A percentile compares a stretch with the other conserved stretches of the same genome.
Evolutionary conservation across 768 basidiomycete genomes (phyloP).

Genomic region (Rubroboletus pulcherrimus): DNA sequence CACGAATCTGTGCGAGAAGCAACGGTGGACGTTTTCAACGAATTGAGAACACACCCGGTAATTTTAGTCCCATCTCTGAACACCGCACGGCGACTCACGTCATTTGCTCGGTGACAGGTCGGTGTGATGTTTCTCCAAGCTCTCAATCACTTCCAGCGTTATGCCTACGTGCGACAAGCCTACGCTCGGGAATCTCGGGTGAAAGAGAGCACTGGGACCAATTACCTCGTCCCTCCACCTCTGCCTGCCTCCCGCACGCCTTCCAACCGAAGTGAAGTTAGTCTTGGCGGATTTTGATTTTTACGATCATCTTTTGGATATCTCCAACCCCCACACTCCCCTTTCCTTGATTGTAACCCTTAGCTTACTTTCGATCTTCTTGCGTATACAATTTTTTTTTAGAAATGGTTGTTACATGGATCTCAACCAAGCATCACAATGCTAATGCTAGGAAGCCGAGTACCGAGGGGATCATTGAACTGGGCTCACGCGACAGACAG

Average conservation of each 20-base stretch:
- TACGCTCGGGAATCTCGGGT: conserved; percentile 54
- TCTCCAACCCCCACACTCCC: neutral
- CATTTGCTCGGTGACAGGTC: conserved; percentile 44
- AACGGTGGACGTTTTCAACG: conserved; percentile 81
- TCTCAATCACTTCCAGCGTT: conserved; percentile 86
- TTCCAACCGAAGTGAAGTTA: conserved; percentile 46
- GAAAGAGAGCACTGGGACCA: conserved; percentile 26
- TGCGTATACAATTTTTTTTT: conserved; percentile 21
- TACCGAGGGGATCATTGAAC: neutral
- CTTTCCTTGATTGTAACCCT: neutral
- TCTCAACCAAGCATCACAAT: neutral
- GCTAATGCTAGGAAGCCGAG: neutral
- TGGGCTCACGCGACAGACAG: no score
- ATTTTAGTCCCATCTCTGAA: conserved; percentile 22
- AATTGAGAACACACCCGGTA: conserved; percentile 73
- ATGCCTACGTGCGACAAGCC: conserved; percentile 82
- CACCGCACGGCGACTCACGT: neutral
- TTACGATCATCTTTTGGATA: neutral
- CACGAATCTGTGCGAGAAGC: conserved; percentile 68
- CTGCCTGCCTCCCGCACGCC: conserved; percentile 35
- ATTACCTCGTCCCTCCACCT: conserved; percentile 34
- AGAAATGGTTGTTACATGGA: neutral
- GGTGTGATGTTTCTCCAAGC: conserved; percentile 73
- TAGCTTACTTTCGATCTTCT: conserved; percentile 32
- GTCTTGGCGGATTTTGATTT: conserved; percentile 34